phyloP scores from a whole-genome alignment of 352 stramenopile genomes.

The Globisporangium sylvaticum region DNA sequence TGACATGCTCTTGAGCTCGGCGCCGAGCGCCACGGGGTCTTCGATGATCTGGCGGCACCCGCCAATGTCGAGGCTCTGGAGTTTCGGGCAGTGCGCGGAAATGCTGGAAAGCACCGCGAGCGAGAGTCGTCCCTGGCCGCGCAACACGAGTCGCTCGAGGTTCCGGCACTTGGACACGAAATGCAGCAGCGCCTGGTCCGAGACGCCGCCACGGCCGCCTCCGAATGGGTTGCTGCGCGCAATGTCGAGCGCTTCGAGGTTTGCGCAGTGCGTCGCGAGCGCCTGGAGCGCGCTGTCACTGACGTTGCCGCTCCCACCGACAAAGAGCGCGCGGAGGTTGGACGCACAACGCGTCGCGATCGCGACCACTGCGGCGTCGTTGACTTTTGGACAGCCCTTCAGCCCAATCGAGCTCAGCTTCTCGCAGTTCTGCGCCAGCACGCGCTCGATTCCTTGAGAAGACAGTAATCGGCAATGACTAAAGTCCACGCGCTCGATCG shows the following conservation, averaged over 20 bases:
- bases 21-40: slow-evolving; percentile 39
- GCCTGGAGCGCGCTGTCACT: slow-evolving; percentile 37
- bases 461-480: slow-evolving; percentile 60
- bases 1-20: slow-evolving; percentile 38
- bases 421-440: slow-evolving; percentile 24
- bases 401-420: slow-evolving; percentile 40
- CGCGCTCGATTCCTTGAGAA: slow-evolving; percentile 22
- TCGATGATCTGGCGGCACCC: slow-evolving; percentile 56
- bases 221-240: slow-evolving; percentile 66
- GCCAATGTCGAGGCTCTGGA: slow-evolving; percentile 51
- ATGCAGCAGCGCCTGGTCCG: slow-evolving; percentile 36
- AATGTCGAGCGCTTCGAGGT: slow-evolving; percentile 47
- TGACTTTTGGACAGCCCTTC: slow-evolving; percentile 54
- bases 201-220: slow-evolving; percentile 45
- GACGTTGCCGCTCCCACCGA: slow-evolving; percentile 47
- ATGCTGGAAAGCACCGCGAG: slow-evolving; percentile 33
- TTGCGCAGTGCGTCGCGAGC: slow-evolving; percentile 34
- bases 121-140: slow-evolving; percentile 53
- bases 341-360: slow-evolving; percentile 32
- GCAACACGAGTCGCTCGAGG: slow-evolving; percentile 41
- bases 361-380: slow-evolving; percentile 28
- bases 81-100: slow-evolving; percentile 31
- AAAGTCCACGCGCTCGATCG: slow-evolving; percentile 45
- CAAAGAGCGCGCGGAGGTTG: slow-evolving; percentile 30
- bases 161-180: slow-evolving; percentile 37